Base-by-base conservation (phyloP, 129 eudicot species). In the Saussurea involucrata region DNA sequence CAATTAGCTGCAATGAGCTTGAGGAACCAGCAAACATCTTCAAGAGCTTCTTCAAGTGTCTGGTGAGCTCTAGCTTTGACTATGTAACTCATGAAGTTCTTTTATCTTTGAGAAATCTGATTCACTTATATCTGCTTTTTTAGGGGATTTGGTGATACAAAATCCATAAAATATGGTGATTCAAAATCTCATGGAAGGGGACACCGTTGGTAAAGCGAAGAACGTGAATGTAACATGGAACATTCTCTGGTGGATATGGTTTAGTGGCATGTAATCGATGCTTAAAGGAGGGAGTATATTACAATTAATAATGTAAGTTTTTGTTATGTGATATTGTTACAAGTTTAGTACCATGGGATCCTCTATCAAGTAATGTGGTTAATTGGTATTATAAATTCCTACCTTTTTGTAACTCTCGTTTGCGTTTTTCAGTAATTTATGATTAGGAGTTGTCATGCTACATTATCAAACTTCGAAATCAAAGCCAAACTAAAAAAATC, bases 1-100 rank as follows among this genome's bases (percentile, higher is more conserved):
- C 69, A 70, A 80, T 37, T 83, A 18, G 85, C 76, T 73, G 66
- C 63, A 27, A 36, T 78, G 20, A 83, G 53, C 60, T 78, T 83
- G 32, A 58, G 32, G 29, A 73, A 58, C 29, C 69, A 76, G 24
- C 72, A 17, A 13, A 25, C 71, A 53, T 4, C 71, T 4, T 28
- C 80, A 4, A 1, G 4, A 32, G 24, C 69, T 18, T 25, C 29
- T 63, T 8, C 67, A 63, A 63, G 68, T 11, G 68, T 63, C 17
- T 24, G 68, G 68, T 63, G 68, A 63, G 68, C 17, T 63, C n/a
- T 25, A 24, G 33, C n/a, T n/a, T n/a, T n/a, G 68, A 25, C 33
- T 11, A 9, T 63, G 68, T 25, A 22, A 8, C 24, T 24, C 15
- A 28, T 63, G n/a, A n/a, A n/a, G 44, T 37, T 37, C 6, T 5